Evolutionary conservation across 495 filamentous ascomycete species (phyloP).

Genomic region (Evansstolkia leycettana): DNA sequence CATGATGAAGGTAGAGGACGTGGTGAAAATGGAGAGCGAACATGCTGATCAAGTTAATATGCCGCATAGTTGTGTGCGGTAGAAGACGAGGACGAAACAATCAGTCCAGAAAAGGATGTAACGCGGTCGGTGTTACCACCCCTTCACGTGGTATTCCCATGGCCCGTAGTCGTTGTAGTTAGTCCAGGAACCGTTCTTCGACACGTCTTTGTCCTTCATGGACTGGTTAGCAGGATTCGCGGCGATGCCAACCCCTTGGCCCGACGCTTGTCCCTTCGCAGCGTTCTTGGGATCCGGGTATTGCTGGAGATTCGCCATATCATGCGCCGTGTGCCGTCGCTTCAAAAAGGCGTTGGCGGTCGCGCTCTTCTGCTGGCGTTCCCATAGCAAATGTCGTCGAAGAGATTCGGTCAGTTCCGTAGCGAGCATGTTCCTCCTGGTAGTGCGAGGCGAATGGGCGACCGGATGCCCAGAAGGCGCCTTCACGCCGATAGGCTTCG

Average conservation of each 20-base stretch:
- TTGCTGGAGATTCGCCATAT: constrained; percentile 71
- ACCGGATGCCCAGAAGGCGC: constrained; percentile 40
- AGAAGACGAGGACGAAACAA: constrained; percentile 7
- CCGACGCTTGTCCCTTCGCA: constrained; percentile 10
- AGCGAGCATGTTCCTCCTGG: constrained; percentile 90
- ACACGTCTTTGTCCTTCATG: constrained; percentile 31
- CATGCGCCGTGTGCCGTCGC: constrained; percentile 81
- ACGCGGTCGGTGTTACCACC: constrained; percentile 42
- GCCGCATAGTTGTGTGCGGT: constrained; percentile 11
- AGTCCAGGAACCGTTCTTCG: constrained; percentile 51
- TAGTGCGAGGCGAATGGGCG: constrained; percentile 78
- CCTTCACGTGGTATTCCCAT: constrained; percentile 57
- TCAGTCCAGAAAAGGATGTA: constrained; percentile 2
- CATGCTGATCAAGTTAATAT: constrained; percentile 20
- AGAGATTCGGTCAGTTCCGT: constrained; percentile 82
- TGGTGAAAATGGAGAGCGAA: constrained; percentile 4
- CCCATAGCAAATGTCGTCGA: constrained; percentile 68
- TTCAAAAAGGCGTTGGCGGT: constrained; percentile 83
- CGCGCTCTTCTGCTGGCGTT: constrained; percentile 79
- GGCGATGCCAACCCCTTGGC: constrained; percentile 4
- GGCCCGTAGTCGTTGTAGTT: constrained; percentile 54
- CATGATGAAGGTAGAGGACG: constrained; percentile 1
- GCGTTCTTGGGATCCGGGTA: constrained; percentile 42
- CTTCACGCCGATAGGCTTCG: constrained; percentile 79
- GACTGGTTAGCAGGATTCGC: constrained; percentile 9